Conservation (phyloP, 345 rosid species). For the Eucalyptus lansdowneana region DNA sequence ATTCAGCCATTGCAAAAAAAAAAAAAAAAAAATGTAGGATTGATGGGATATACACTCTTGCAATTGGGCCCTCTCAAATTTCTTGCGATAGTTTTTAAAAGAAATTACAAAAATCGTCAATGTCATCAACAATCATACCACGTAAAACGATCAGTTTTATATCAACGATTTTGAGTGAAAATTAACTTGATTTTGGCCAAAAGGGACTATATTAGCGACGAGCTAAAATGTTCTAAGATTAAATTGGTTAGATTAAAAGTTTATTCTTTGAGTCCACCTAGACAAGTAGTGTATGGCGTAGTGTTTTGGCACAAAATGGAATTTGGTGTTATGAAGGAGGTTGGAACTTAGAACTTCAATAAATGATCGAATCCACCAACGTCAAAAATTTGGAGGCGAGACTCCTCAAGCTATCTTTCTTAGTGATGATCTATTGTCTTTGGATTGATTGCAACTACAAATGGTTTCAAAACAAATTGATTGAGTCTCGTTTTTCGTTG, state of each 20-base stretch:
- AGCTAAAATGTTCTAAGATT: accelerated
- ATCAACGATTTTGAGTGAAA: background rate
- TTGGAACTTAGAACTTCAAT: too few species aligned
- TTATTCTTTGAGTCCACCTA: too few species aligned
- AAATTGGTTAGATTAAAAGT: background rate
- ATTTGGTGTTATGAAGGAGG: too few species aligned
- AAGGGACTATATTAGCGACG: accelerated
- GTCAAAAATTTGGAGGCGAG: too few species aligned
- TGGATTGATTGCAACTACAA: accelerated
- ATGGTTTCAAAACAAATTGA: too few species aligned
- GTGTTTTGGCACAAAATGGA: too few species aligned
- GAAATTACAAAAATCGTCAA: background rate
- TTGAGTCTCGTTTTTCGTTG: too few species aligned
- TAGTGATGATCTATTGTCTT: too few species aligned
- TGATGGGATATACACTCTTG: background rate
- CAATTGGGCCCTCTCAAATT: background rate
- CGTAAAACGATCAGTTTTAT: accelerated
- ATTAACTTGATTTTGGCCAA: too few species aligned
- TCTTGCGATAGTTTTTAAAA: background rate
- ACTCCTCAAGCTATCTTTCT: too few species aligned
- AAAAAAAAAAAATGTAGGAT: background rate
- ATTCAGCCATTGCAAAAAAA: background rate
- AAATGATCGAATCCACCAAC: too few species aligned
- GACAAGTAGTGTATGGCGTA: too few species aligned
- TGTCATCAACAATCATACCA: accelerated